Base-by-base conservation (phyloP, 345 rosid genomes). In the Adansonia digitata region DNA sequence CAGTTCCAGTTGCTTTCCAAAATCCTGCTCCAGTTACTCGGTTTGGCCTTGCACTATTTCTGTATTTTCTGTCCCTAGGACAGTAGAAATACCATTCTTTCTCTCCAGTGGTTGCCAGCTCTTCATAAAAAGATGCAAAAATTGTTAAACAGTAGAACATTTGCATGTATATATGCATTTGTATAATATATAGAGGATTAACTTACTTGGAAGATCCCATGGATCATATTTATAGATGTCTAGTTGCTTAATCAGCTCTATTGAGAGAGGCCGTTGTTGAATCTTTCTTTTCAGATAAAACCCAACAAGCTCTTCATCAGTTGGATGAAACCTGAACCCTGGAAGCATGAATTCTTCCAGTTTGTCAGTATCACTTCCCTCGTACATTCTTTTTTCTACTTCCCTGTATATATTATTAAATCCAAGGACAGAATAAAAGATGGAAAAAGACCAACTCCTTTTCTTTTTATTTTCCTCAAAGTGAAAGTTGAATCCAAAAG, bases 1-100 rank as follows among this genome's bases (percentile, higher is more conserved):
- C 97, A 0, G 96, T 93, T 74, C 97, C 97, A 0, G 97, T 93
- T 5, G 97, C 97, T 78, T 93, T 93, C 97, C 97, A 93, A 53
- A 93, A 91, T 15, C 97, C 97, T 2, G 90, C 90, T 74, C 91
- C 89, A 0, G 97, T 93, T 6, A 93, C 96, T 62, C 97, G 81
- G 77, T 93, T 93, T 0, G 97, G 97, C 78, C 97, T 83, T 5
- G 90, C 83, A 77, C 97, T 93, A 82, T 93, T 93, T 73, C 96
- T 81, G 69, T 93, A 93, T 80, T 93, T 93, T 73, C 97, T 85
- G 84, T 91, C 97, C 79, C 97, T 87, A 0, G 91, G 96, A 74
- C 97, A 92, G 71, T 84, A 91, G 74, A 91, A 92, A 68, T 92
- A 92, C 92, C 97, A 91, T 66, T 92, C 97, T 48, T 88, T 89